Conservation (phyloP, 495 filamentous ascomycete species). For the Penicillium steckii region DNA sequence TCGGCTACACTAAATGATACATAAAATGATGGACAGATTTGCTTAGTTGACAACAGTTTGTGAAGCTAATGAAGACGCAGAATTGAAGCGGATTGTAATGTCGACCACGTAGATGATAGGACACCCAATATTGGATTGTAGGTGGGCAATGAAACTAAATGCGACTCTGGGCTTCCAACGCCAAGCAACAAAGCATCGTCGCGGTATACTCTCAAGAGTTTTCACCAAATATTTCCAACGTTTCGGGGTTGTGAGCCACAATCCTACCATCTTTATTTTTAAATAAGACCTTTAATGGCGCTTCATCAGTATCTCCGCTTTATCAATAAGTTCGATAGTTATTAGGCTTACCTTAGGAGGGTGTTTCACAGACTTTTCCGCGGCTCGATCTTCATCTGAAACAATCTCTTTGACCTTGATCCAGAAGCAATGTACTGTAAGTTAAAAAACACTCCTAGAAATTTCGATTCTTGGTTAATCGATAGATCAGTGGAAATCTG, state of each 20-base stretch:
- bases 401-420: slow-evolving; percentile 12
- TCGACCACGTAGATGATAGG: not conserved
- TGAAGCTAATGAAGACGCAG: no score
- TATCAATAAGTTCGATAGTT: not conserved
- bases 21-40: no score
- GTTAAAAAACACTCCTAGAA: not conserved
- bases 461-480: not conserved
- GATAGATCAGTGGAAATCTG: not conserved
- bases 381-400: slow-evolving; percentile 4
- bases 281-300: slow-evolving; percentile 5
- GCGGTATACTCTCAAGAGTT: not conserved
- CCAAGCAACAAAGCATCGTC: not conserved
- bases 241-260: slow-evolving; percentile 11
- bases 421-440: not conserved
- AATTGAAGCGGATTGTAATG: no score
- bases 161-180: not conserved
- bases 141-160: not conserved
- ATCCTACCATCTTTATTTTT: slow-evolving; percentile 9
- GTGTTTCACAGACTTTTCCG: slow-evolving; percentile 7
- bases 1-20: no score
- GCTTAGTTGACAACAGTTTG: no score
- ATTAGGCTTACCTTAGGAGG: slow-evolving; percentile 9
- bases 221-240: not conserved
- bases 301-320: not conserved
- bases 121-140: not conserved